Percentiles rank a stretch among this genome's conserved stretches.
Evolutionary conservation across 2,329 filamentous ascomycete species (phyloP).

Genomic region (Trichothecium sympodiale): DNA sequence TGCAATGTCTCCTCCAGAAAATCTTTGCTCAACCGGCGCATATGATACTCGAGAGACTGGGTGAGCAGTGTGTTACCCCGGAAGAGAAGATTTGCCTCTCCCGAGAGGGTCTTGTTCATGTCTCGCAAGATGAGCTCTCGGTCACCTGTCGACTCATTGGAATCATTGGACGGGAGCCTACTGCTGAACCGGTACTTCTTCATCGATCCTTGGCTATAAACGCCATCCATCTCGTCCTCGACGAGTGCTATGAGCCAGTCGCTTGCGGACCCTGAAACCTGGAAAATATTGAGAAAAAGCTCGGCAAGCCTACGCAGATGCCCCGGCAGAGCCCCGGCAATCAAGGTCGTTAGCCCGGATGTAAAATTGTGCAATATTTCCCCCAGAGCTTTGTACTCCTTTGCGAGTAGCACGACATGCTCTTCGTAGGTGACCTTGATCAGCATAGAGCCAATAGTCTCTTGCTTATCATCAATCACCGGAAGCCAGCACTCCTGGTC

Average conservation of each 20-base stretch:
- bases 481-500: conserved; percentile 85
- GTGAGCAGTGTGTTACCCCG: conserved; percentile 90
- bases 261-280: conserved; percentile 71
- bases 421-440: conserved; percentile 79
- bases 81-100: conserved; percentile 91
- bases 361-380: conserved; percentile 78
- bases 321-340: conserved; percentile 66
- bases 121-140: conserved; percentile 65
- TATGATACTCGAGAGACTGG: conserved; percentile 87
- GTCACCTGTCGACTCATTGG: conserved; percentile 49
- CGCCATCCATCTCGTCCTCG: conserved; percentile 93
- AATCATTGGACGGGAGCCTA: conserved; percentile 61
- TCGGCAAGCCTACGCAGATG: conserved; percentile 75
- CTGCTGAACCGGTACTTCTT: conserved; percentile 64
- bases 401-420: conserved; percentile 74
- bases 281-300: conserved; percentile 85
- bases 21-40: conserved; percentile 87
- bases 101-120: conserved; percentile 66
- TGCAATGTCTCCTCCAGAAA: conserved; percentile 80
- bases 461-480: conserved; percentile 64
- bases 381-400: conserved; percentile 75
- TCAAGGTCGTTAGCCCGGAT: conserved; percentile 72
- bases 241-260: conserved; percentile 92
- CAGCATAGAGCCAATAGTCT: conserved; percentile 71
- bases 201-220: conserved; percentile 68